Evolutionary conservation across 805 yeast species (phyloP).

Genomic region (Wickerhamomyces bovis): DNA sequence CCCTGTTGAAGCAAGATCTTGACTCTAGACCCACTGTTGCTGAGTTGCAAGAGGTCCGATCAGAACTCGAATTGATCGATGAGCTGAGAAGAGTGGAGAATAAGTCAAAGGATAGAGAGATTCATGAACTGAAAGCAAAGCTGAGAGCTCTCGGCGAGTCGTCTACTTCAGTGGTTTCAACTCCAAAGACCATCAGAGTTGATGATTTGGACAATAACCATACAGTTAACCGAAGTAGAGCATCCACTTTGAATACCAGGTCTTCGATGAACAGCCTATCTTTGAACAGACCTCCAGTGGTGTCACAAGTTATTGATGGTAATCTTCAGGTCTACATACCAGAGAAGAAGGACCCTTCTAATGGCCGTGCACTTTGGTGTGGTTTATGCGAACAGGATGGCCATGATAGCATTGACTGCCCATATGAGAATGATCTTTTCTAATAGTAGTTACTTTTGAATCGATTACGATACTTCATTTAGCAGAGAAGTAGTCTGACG

Average conservation of each 20-base stretch:
- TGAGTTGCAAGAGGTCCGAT: constrained; percentile 39
- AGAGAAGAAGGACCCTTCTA: constrained; percentile 52
- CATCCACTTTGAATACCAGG: neutral
- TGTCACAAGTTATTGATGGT: constrained; percentile 27
- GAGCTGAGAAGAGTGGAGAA: constrained; percentile 26
- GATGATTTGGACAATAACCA: neutral
- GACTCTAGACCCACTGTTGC: constrained; percentile 35
- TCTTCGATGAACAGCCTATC: neutral
- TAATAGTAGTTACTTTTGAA: neutral
- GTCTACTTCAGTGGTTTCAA: neutral
- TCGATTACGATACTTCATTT: neutral
- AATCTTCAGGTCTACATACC: constrained; percentile 47
- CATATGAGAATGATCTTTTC: constrained; percentile 44
- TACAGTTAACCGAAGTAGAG: neutral
- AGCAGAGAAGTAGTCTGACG: neutral
- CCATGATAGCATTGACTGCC: constrained; percentile 83
- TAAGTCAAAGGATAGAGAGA: constrained; percentile 24
- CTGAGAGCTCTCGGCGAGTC: neutral
- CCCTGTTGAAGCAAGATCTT: constrained; percentile 16
- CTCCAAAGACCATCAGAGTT: neutral
- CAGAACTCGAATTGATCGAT: constrained; percentile 37
- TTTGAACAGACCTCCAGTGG: constrained; percentile 19
- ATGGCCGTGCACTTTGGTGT: constrained; percentile 81
- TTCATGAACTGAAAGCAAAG: constrained; percentile 15
- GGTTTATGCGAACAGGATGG: constrained; percentile 90